Base-by-base conservation (phyloP, 202 grass and related monocot genomes). In the Brachypodium distachyon region DNA sequence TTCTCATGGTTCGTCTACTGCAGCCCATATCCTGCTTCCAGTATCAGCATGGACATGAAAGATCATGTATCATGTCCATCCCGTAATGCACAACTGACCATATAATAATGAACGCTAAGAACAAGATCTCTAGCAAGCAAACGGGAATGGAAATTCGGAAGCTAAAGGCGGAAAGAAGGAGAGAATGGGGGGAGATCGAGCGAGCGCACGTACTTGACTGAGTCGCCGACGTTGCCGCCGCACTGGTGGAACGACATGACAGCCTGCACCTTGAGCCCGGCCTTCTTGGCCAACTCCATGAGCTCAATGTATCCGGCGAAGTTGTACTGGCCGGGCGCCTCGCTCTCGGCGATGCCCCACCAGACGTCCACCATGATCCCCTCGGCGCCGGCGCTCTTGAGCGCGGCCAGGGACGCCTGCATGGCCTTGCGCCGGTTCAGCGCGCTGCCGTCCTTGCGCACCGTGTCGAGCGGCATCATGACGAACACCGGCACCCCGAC, bases 361-460 rank as follows among this genome's bases (percentile, higher is more conserved):
- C 93, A 97, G 5, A 97, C 90, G 74, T 93, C 93, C 27, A 97
- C 90, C 93, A 90, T 93, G 76, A 97, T 87, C 46, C 93, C 93
- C 55, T 83, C 85, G 0, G 81, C 85, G 7, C 93, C 90, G 6
- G 93, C 85, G 78, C 79, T 88, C 90, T 90, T 88, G 61, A 93
- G 82, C 67, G 81, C 93, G 62, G 67, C 50, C 49, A 97, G 67
- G 11, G 87, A 93, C 25, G 82, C 85, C 75, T 75, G 71, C 50
- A 97, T 79, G 9, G 90, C 90, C 85, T 76, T 92, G 51, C 81
- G 55, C 9, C 89, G 72, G 79, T 90, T 88, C 4, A 97, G 73
- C 25, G 39, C 36, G 65, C n/a, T 82, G 6, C 93, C 93, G 46
- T 83, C 87, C 38, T 84, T 86, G 61, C 71, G 58, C 79, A 90